A percentile compares a stretch with the other conserved stretches of the same genome.
Conservation (phyloP, 1,284 basidiomycete species). For the Sphagnurus paluster region DNA sequence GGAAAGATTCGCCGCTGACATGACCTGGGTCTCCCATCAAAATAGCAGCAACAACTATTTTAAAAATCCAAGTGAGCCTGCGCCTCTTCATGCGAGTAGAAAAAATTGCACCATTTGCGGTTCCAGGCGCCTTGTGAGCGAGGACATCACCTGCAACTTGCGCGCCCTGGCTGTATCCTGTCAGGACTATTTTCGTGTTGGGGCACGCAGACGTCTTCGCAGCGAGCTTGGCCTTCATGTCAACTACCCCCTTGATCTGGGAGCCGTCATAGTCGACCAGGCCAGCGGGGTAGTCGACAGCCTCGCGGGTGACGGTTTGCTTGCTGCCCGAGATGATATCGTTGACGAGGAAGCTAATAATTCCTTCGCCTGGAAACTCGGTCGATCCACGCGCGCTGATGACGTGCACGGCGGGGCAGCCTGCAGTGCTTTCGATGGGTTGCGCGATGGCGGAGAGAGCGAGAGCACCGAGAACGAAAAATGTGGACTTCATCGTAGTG, state of each 20-base stretch:
- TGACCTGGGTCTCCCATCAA: conserved; percentile 28
- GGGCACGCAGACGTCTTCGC: conserved; percentile 26
- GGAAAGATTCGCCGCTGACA: conserved; percentile 24
- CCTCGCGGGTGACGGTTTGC: conserved; percentile 27
- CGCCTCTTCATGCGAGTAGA: background rate
- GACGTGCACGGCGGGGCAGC: conserved; percentile 27
- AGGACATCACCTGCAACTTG: conserved; percentile 27
- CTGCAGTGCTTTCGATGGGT: conserved; percentile 21
- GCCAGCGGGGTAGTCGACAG: conserved; percentile 28
- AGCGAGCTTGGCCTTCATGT: conserved; percentile 23
- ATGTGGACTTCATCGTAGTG: no score
- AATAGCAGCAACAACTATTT: conserved; percentile 23
- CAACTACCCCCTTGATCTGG: conserved; percentile 24
- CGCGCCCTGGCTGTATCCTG: conserved; percentile 30
- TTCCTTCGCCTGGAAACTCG: conserved; percentile 27
- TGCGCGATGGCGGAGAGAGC: conserved; percentile 13
- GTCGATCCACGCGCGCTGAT: conserved; percentile 28
- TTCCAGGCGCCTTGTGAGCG: conserved; percentile 20
- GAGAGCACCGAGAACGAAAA: conserved; percentile 6
- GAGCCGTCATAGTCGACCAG: conserved; percentile 26
- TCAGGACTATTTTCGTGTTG: conserved; percentile 29
- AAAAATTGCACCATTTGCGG: conserved; percentile 23
- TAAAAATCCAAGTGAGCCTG: no score
- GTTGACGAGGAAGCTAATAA: conserved; percentile 26
- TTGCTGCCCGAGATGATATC: conserved; percentile 24